These are phyloP conservation scores for Acacia crassicarpa DNA, from an alignment of 306 rosid genomes.

Conservation along the genomic window DNA sequence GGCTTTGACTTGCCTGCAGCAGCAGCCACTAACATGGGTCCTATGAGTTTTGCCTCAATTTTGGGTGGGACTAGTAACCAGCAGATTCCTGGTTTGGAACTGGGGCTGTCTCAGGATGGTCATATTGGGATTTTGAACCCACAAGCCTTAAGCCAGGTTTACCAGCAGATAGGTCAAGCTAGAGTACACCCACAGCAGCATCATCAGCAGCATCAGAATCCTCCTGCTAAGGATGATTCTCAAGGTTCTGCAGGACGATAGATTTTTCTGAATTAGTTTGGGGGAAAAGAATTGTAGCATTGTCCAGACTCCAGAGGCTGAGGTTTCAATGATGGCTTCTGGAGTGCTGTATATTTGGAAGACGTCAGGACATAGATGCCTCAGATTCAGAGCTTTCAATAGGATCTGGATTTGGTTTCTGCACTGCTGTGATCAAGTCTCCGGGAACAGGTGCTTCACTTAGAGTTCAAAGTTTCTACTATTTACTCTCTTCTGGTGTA, in stretches of 20 bases:
- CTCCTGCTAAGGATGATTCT: conserved; percentile 86
- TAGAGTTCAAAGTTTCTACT: conserved; percentile 2
- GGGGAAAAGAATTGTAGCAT: conserved; percentile 34
- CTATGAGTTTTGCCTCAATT: conserved; percentile 92
- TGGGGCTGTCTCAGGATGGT: conserved; percentile 90
- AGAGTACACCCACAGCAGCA: conserved; percentile 62
- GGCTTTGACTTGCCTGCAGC: conserved; percentile 62
- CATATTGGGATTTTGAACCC: conserved; percentile 87
- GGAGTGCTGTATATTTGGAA: conserved; percentile 56
- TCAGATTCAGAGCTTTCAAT: conserved; percentile 47
- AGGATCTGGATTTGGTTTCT: conserved; percentile 72
- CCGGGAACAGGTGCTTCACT: conserved; percentile 58
- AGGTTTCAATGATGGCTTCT: conserved; percentile 46
- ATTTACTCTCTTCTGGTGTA: neutral
- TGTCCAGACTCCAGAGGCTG: conserved; percentile 49
- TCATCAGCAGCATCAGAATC: conserved; percentile 35
- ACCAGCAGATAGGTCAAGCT: conserved; percentile 92
- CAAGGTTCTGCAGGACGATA: conserved; percentile 78
- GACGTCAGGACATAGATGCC: conserved; percentile 46
- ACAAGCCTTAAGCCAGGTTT: conserved; percentile 84
- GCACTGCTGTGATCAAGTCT: conserved; percentile 56
- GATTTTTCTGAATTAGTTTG: conserved; percentile 30
- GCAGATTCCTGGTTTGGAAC: conserved; percentile 86
- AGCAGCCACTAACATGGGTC: conserved; percentile 61
- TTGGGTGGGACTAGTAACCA: conserved; percentile 57